These are phyloP conservation scores for Suhomyces wounanorum DNA, from an alignment of 1,139 yeast species.

Conservation along the genomic window DNA sequence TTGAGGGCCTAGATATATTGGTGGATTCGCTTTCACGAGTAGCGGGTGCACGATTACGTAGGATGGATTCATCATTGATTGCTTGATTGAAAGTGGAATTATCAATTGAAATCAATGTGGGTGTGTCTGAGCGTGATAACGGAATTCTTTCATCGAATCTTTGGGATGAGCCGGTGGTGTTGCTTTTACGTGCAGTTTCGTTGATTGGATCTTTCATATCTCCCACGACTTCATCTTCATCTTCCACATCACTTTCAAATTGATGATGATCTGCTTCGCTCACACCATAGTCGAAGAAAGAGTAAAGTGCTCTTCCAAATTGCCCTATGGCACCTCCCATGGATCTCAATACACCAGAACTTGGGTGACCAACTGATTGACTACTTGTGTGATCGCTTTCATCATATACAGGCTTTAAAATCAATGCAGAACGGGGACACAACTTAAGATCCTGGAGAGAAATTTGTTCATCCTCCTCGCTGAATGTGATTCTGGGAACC, in stretches of 20 bases:
- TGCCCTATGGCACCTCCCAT: slow-evolving; percentile 19
- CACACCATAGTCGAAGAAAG: slow-evolving; percentile 48
- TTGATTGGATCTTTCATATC: slow-evolving; percentile 3
- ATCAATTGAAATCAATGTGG: slow-evolving; percentile 18
- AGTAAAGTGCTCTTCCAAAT: slow-evolving; percentile 37
- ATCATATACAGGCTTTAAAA: slow-evolving; percentile 56
- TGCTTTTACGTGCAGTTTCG: neutral
- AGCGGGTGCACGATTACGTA: slow-evolving; percentile 4
- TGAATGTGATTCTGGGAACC: slow-evolving; percentile 38
- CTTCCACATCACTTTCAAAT: slow-evolving; percentile 2
- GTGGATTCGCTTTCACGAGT: slow-evolving; percentile 5
- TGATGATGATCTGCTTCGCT: slow-evolving; percentile 19
- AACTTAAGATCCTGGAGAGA: slow-evolving; percentile 52
- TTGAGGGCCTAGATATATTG: slow-evolving; percentile 4
- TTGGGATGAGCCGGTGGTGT: neutral
- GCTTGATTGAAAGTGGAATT: slow-evolving; percentile 20
- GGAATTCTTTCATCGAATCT: slow-evolving; percentile 8
- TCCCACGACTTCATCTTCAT: slow-evolving; percentile 2
- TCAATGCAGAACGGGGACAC: slow-evolving; percentile 66
- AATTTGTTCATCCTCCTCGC: slow-evolving; percentile 54
- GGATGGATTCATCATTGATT: slow-evolving; percentile 15
- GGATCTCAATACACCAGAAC: slow-evolving; percentile 20
- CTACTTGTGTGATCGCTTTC: slow-evolving; percentile 23
- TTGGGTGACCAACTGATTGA: slow-evolving; percentile 17
- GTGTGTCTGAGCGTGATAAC: slow-evolving; percentile 9